Base-by-base conservation (phyloP, 1,284 basidiomycete genomes). In the Marasmius oreades region DNA sequence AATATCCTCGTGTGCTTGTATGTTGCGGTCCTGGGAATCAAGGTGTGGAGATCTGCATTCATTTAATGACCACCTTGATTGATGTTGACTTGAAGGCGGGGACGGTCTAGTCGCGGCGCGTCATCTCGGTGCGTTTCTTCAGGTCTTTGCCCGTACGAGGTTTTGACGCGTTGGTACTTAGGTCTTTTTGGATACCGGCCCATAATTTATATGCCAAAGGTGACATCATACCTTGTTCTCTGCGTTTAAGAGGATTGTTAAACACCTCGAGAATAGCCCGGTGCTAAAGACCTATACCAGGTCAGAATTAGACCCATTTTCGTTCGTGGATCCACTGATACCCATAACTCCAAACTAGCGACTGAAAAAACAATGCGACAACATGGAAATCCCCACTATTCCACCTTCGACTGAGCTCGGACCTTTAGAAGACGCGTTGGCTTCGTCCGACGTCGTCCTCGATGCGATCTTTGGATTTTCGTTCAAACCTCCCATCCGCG, bases 391-490 rank as follows among this genome's bases (percentile, higher is more conserved):
- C 57, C 80, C 79, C 1, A 82, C 87, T 6, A 69, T 94, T 42
- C 75, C 80, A 1, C 75, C 79, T 14, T 73, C 80, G 3, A 70
- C 73, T 18, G 81, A 84, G 47, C 63, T 71, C 18, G 69, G 75
- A n/a, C 63, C 75, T n/a, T 76, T 92, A 7, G 68, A 70, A 36
- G 67, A 72, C 26, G 83, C 82, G 0, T 74, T 96, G 5, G 66
- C 72, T 4, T 75, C 80, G 20, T 82, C 86, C 1, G 93, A 98
- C 70, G 86, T 98, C 31, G 81, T 99, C 16, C 78, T 99, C 47
- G 97, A 99, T 68, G 92, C 95, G 8, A 91, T 99, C 60, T 99
- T 99, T 64, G 96, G 97, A 3, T 99, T 99, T 75, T 97, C 94
- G 1, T 99, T 98, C 82, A 80, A 90, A 63, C 90, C 82, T 0